Base-by-base conservation (phyloP, 306 rosid species). In the Glycyrrhiza uralensis region DNA sequence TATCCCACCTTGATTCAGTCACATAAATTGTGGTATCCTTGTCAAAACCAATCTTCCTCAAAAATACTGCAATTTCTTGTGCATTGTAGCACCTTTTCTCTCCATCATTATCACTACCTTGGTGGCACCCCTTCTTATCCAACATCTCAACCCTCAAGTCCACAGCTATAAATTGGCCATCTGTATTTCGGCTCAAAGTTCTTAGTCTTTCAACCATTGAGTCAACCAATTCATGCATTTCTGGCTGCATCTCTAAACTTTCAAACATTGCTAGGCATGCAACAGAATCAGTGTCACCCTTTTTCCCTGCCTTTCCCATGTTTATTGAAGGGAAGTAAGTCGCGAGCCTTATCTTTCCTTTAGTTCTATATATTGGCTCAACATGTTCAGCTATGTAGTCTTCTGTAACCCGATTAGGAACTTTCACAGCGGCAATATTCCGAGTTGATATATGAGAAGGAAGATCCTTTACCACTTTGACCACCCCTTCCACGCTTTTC, bases 261-360 rank as follows among this genome's bases (percentile, higher is more conserved):
- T 90, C 97, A 76, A 85, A 95, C 97, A 89, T 92, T 69, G 96
- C 99, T 84, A 91, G 85, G 76, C 97, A 95, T 11, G 93, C 87
- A 66, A 88, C 83, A 20, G 96, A 87, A 78, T 89, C 89, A 2
- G 87, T 55, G 23, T 83, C 85, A 18, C 88, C 84, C 54, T 60
- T 77, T 52, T 80, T 76, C 26, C 80, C 84, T 9, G 84, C 62
- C 83, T 91, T 91, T 76, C 86, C 85, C 97, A 91, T 89, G 61
- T 91, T 95, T 65, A 95, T 86, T 5, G 99, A 88, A 63, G 99
- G 94, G 35, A 95, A 94, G 85, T 83, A 91, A 47, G 99, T 95
- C 23, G 95, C 99, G 51, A 95, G 89, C 82, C 95, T 85, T 69
- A 95, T 75, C 39, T 66, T 95, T 51, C 97, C 94, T 75, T 83